These are phyloP conservation scores for Pelargonium australe DNA, from an alignment of 441 rosid genomes.

Conservation along the genomic window DNA sequence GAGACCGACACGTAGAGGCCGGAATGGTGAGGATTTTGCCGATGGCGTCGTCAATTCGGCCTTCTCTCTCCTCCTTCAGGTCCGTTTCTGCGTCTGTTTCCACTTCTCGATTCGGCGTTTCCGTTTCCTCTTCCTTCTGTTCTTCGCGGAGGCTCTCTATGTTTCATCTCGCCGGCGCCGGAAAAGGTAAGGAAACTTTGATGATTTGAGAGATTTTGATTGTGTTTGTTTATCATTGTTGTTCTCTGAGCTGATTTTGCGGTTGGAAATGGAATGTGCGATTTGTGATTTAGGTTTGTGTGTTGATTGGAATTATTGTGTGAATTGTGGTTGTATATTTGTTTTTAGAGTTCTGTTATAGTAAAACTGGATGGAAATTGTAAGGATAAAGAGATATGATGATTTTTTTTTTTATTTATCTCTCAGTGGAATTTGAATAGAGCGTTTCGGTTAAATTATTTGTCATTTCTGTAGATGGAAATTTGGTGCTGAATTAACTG, in stretches of 20 bases:
- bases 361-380: too few species aligned
- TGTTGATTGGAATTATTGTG: neutral
- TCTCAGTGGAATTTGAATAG: too few species aligned
- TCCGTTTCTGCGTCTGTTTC: slow-evolving; percentile 20
- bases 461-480: too few species aligned
- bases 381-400: too few species aligned
- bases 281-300: neutral
- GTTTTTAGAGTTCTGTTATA: too few species aligned
- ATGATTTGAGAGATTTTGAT: neutral
- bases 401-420: too few species aligned
- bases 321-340: neutral
- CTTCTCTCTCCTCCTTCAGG: slow-evolving; percentile 44
- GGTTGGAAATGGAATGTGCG: neutral
- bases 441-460: too few species aligned
- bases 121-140: slow-evolving; percentile 19
- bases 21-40: slow-evolving; percentile 56
- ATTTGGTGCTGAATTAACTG: too few species aligned
- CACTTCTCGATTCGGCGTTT: slow-evolving; percentile 29
- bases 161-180: slow-evolving; percentile 33
- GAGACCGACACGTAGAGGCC: neutral
- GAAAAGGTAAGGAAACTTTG: neutral
- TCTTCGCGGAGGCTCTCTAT: slow-evolving; percentile 35
- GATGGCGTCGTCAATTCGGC: slow-evolving; percentile 67
- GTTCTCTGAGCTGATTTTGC: neutral
- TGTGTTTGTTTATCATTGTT: neutral